Percentiles rank a stretch among this genome's conserved stretches.
phyloP scores from a whole-genome alignment of 495 filamentous ascomycete species.

The Glonium stellatum region DNA sequence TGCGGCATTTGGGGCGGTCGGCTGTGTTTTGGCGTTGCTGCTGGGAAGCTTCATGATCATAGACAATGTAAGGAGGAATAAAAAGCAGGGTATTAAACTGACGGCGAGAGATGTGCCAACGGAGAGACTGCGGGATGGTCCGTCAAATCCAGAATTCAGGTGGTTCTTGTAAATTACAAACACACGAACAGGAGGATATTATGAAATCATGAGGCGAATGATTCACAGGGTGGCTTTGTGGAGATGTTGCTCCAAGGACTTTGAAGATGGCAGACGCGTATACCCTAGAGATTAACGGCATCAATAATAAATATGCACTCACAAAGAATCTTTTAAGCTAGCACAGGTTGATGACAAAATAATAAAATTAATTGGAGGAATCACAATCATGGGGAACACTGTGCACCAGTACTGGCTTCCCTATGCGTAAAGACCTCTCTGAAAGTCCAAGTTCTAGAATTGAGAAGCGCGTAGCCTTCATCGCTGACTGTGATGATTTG shows the following conservation, averaged over 20 bases:
- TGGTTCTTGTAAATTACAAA: constrained; percentile 50
- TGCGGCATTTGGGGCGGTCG: constrained; percentile 62
- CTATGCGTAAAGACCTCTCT: too few relatives aligned
- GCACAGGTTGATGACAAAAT: too few relatives aligned
- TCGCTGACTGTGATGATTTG: too few relatives aligned
- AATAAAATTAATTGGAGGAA: too few relatives aligned
- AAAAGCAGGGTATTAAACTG: constrained; percentile 51
- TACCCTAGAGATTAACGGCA: too few relatives aligned
- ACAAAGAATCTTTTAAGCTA: too few relatives aligned
- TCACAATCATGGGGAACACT: too few relatives aligned
- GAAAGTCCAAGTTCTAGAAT: too few relatives aligned
- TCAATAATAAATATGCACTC: too few relatives aligned
- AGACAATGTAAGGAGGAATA: constrained; percentile 62
- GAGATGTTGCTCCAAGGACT: not conserved
- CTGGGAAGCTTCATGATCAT: constrained; percentile 63
- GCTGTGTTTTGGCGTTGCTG: constrained; percentile 48
- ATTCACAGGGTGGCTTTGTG: not conserved
- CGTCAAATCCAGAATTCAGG: constrained; percentile 55
- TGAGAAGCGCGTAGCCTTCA: too few relatives aligned
- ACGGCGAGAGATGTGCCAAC: constrained; percentile 63
- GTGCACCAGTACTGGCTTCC: too few relatives aligned
- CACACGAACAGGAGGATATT: not conserved
- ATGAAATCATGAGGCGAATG: not conserved
- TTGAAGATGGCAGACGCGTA: too few relatives aligned
- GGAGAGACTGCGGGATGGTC: constrained; percentile 60